Percentiles rank a stretch among this genome's conserved stretches.
Conservation (phyloP, 2,329 filamentous ascomycete species). For the Verticillium albo-atrum region DNA sequence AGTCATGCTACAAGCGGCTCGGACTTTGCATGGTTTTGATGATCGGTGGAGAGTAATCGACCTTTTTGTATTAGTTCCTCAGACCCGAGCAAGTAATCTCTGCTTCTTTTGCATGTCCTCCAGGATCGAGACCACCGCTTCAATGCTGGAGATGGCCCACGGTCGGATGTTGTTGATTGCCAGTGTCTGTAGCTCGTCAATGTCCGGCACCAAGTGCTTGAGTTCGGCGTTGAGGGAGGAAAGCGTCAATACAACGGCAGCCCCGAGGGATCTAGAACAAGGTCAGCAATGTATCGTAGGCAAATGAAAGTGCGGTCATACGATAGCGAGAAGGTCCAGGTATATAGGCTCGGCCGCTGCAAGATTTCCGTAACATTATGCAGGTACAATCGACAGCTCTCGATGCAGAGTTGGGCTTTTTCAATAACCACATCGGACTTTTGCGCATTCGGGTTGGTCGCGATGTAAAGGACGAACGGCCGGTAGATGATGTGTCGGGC, state of each 20-base stretch:
- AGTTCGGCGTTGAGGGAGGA: conserved; percentile 20
- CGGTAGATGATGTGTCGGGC: conserved; percentile 27
- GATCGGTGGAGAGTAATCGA: neutral
- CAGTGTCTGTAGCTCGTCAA: conserved; percentile 20
- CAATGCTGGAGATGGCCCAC: conserved; percentile 22
- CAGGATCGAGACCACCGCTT: conserved; percentile 20
- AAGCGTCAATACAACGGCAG: conserved; percentile 24
- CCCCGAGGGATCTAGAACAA: conserved; percentile 20
- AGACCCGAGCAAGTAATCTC: neutral
- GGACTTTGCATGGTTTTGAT: neutral
- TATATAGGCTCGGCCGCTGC: conserved; percentile 23
- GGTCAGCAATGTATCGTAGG: neutral
- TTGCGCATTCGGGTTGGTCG: conserved; percentile 10
- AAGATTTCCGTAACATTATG: conserved; percentile 20
- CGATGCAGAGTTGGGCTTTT: conserved; percentile 23
- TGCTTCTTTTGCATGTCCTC: conserved; percentile 22
- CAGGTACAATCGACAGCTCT: conserved; percentile 24
- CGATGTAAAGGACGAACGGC: conserved; percentile 24
- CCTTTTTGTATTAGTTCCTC: neutral
- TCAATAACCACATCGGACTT: conserved; percentile 18
- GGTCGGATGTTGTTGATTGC: conserved; percentile 20
- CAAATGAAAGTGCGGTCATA: conserved; percentile 8
- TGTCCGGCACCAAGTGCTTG: conserved; percentile 22
- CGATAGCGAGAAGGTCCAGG: conserved; percentile 28
- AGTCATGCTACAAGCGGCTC: neutral